Evolutionary conservation across 768 basidiomycete species (phyloP).

Genomic region (Daedaleopsis sinensis): DNA sequence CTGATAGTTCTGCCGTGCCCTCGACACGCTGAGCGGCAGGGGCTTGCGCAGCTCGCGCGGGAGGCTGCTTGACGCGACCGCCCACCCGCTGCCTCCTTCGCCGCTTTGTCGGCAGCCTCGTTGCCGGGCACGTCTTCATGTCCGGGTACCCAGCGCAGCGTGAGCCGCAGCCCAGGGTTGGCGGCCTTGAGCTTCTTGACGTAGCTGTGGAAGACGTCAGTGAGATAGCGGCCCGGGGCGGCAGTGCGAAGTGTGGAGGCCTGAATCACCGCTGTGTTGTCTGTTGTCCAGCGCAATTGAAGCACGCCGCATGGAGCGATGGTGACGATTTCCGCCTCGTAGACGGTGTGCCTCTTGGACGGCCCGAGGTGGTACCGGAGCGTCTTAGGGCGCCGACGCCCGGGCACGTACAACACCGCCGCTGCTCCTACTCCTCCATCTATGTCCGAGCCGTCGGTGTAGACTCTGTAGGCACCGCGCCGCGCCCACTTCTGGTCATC

Average conservation of each 20-base stretch:
- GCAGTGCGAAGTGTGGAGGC: neutral
- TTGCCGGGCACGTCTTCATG: constrained; percentile 27
- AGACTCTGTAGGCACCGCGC: constrained; percentile 7
- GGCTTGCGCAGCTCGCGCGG: neutral
- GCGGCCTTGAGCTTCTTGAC: neutral
- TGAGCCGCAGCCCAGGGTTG: neutral
- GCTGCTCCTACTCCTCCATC: constrained; percentile 33
- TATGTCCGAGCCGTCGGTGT: constrained; percentile 33
- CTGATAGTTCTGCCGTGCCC: neutral
- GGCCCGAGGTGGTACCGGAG: constrained; percentile 27
- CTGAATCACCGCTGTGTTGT: neutral
- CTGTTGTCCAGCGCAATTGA: neutral
- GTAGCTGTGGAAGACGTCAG: constrained; percentile 2
- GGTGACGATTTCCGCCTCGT: constrained; percentile 32
- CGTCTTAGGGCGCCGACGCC: neutral
- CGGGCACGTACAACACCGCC: constrained; percentile 26
- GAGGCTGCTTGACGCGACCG: neutral
- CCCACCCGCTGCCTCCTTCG: constrained; percentile 25
- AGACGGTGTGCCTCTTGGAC: constrained; percentile 28
- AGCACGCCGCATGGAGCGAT: neutral
- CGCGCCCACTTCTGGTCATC: neutral
- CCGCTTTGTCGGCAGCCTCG: constrained; percentile 24
- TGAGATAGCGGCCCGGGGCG: constrained; percentile 10
- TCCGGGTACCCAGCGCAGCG: constrained; percentile 26
- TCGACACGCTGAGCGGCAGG: neutral